Percentiles rank a stretch among this genome's conserved stretches.
These are phyloP conservation scores for Quercus dentata DNA, from an alignment of 306 rosid genomes.

Conservation along the genomic window DNA sequence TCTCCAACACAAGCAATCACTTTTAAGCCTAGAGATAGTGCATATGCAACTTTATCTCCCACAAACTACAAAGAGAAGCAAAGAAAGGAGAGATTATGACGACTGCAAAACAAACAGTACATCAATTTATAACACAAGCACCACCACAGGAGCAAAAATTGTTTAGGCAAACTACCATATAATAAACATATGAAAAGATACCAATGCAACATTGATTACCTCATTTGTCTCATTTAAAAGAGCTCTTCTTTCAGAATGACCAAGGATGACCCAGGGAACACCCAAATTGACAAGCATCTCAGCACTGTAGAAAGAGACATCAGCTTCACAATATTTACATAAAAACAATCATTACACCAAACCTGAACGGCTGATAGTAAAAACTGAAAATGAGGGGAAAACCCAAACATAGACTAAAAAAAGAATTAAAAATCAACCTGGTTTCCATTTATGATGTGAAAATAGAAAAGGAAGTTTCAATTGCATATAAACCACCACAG, in stretches of 20 bases:
- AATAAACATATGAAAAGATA: neutral
- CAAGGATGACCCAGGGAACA: conserved; percentile 80
- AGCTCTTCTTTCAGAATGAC: conserved; percentile 79
- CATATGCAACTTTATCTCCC: conserved; percentile 83
- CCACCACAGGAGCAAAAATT: neutral
- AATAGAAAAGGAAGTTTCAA: neutral
- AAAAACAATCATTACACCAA: neutral
- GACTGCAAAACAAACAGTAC: neutral
- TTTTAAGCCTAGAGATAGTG: conserved; percentile 74
- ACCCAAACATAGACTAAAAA: neutral
- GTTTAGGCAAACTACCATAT: neutral
- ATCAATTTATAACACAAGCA: neutral
- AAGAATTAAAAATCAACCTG: neutral
- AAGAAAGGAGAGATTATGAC: neutral
- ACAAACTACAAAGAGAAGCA: conserved; percentile 59
- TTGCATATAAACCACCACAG: neutral
- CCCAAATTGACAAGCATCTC: conserved; percentile 78
- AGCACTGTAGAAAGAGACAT: conserved; percentile 39
- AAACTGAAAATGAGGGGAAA: neutral
- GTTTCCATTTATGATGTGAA: neutral
- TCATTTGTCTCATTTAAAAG: conserved; percentile 64
- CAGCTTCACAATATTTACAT: conserved; percentile 3
- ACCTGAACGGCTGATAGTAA: neutral
- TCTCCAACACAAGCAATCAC: conserved; percentile 91
- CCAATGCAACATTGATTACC: conserved; percentile 33